phyloP scores from a whole-genome alignment of 371 early-diverging fungal species.

The Phascolomyces articulosus region DNA sequence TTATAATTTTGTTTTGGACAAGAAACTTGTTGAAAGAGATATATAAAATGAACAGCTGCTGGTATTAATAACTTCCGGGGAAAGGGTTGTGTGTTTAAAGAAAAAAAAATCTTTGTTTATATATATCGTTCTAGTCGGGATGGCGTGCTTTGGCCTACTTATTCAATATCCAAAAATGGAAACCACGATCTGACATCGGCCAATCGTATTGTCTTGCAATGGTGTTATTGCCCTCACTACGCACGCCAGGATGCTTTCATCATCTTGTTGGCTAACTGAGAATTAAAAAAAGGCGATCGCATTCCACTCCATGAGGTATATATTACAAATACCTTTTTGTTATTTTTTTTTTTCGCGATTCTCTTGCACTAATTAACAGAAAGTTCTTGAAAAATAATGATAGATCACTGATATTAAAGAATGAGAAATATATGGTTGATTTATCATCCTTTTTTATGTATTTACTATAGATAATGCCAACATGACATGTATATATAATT shows the following conservation, averaged over 20 bases:
- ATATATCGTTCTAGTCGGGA: conserved; percentile 3
- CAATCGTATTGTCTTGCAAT: conserved; percentile 26
- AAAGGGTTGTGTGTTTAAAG: not conserved
- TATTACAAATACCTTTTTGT: not conserved
- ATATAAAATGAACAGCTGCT: not conserved
- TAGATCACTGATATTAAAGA: too few species aligned
- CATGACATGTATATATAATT: too few species aligned
- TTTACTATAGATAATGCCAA: too few species aligned
- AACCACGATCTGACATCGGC: conserved; percentile 13
- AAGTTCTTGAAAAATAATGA: not conserved
- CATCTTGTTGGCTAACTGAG: conserved; percentile 17
- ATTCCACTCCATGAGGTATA: conserved; percentile 1
- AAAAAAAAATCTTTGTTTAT: not conserved
- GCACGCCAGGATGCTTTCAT: conserved; percentile 16
- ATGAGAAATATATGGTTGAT: too few species aligned
- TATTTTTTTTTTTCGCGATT: not conserved
- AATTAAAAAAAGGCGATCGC: conserved; percentile 2
- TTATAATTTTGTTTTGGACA: conserved; percentile 8
- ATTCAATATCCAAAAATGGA: conserved; percentile 14
- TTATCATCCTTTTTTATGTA: too few species aligned
- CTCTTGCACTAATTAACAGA: not conserved
- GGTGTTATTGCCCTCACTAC: conserved; percentile 24
- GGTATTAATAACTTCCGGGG: not conserved
- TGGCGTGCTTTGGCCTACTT: conserved; percentile 8
- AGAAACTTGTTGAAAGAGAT: not conserved